These are phyloP conservation scores for Orbilia brochopaga DNA, from an alignment of 2,329 filamentous ascomycete genomes.

Conservation along the genomic window DNA sequence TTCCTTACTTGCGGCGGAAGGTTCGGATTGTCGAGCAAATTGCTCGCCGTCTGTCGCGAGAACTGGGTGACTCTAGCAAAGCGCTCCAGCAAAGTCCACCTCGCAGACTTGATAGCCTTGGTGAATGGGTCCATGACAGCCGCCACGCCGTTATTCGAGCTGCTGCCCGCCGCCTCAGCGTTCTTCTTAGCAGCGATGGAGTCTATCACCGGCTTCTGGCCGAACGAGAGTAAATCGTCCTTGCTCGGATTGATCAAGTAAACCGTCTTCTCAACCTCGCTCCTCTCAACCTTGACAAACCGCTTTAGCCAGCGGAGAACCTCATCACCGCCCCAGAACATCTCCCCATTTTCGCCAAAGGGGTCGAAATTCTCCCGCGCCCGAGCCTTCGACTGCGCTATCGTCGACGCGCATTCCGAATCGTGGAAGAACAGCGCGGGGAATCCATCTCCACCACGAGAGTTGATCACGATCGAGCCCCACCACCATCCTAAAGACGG, in stretches of 20 bases:
- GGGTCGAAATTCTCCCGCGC: slow-evolving; percentile 86
- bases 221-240: slow-evolving; percentile 84
- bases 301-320: slow-evolving; percentile 86
- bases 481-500: slow-evolving; percentile 99
- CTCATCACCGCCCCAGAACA: slow-evolving; percentile 98
- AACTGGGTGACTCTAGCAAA: slow-evolving; percentile 98
- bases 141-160: slow-evolving; percentile 63
- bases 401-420: slow-evolving; percentile 92
- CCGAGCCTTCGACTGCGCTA: slow-evolving; percentile 86
- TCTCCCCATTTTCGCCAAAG: slow-evolving; percentile 79
- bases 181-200: slow-evolving; percentile 49
- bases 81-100: slow-evolving; percentile 96
- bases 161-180: slow-evolving; percentile 53
- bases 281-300: slow-evolving; percentile 83
- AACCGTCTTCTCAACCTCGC: slow-evolving; percentile 83
- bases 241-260: slow-evolving; percentile 86
- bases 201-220: slow-evolving; percentile 65
- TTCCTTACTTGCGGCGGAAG: slow-evolving; percentile 85
- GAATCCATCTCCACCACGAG: slow-evolving; percentile 86
- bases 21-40: slow-evolving; percentile 87
- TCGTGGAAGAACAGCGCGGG: slow-evolving; percentile 98
- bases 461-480: slow-evolving; percentile 92
- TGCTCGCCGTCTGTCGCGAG: slow-evolving; percentile 86
- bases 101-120: slow-evolving; percentile 90
- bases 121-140: slow-evolving; percentile 89